Evolutionary conservation across 2,329 filamentous ascomycete genomes (phyloP).

Genomic region (Aspergillus tamarii): DNA sequence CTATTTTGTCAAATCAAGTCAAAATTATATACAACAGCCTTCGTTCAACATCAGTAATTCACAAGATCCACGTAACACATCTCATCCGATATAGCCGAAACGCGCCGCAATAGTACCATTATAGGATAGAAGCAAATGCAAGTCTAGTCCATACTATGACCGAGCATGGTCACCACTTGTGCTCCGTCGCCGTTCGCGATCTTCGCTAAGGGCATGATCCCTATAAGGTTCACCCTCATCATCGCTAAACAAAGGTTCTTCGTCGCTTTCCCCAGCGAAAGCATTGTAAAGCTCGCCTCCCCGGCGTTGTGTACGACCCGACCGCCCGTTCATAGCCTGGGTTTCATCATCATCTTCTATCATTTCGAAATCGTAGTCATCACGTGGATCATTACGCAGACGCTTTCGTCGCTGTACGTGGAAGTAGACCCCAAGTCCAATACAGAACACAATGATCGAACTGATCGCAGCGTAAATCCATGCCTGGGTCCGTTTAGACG

Average conservation of each 20-base stretch:
- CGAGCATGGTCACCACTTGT: slow-evolving; percentile 18
- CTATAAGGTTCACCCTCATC: slow-evolving; percentile 44
- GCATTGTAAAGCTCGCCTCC: slow-evolving; percentile 96
- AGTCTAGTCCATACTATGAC: background rate
- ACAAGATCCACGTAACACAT: background rate
- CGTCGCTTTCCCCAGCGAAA: slow-evolving; percentile 90
- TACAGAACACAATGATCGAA: slow-evolving; percentile 85
- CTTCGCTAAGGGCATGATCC: slow-evolving; percentile 32
- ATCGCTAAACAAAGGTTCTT: slow-evolving; percentile 59
- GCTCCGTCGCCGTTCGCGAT: slow-evolving; percentile 21
- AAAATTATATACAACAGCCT: background rate
- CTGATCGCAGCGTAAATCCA: slow-evolving; percentile 90
- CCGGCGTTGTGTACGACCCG: slow-evolving; percentile 54
- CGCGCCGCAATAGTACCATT: background rate
- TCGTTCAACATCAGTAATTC: background rate
- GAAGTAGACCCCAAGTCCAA: slow-evolving; percentile 78
- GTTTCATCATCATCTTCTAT: slow-evolving; percentile 76
- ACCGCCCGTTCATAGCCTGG: slow-evolving; percentile 51
- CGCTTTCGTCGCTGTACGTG: slow-evolving; percentile 77
- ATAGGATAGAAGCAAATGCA: background rate
- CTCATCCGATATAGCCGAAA: background rate
- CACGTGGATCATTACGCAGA: slow-evolving; percentile 72
- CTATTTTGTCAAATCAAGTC: background rate
- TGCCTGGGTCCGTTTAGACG: slow-evolving; percentile 80
- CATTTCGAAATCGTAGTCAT: slow-evolving; percentile 93